These are phyloP conservation scores for Ceratopteris richardii DNA, from an alignment of 75 land plant species.

Conservation along the genomic window DNA sequence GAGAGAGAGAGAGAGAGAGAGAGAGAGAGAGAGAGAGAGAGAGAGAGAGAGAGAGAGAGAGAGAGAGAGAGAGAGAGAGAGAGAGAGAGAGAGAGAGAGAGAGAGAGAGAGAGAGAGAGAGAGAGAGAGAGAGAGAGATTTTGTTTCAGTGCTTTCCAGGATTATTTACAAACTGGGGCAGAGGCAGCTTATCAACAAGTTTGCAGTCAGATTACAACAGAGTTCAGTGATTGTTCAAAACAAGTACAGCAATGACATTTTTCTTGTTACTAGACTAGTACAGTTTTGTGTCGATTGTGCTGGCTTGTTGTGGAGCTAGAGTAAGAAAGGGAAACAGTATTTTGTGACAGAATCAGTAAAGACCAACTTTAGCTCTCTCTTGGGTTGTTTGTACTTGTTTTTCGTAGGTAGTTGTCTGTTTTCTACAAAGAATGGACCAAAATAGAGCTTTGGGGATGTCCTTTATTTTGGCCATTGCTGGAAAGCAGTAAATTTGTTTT, in stretches of 20 bases:
- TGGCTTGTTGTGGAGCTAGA: too few relatives aligned
- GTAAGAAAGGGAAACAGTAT: too few relatives aligned
- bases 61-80: neutral
- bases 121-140: conserved; percentile 1
- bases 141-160: conserved; percentile 52
- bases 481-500: too few relatives aligned
- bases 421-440: too few relatives aligned
- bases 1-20: conserved; percentile 3
- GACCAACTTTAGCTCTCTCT: too few relatives aligned
- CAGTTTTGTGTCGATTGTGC: neutral
- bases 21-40: conserved; percentile 2
- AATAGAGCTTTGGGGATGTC: too few relatives aligned
- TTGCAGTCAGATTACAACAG: conserved; percentile 59
- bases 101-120: conserved; percentile 4
- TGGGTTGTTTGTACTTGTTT: too few relatives aligned
- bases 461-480: too few relatives aligned
- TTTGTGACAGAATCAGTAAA: too few relatives aligned
- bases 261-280: neutral
- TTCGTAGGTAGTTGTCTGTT: too few relatives aligned
- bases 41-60: neutral
- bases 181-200: conserved; percentile 62
- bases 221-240: conserved; percentile 82
- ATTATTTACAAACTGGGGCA: conserved; percentile 54
- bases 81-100: conserved; percentile 6
- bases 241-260: conserved; percentile 31